Base-by-base conservation (phyloP, 2,329 filamentous ascomycete species). In the Neoscytalidium dimidiatum region DNA sequence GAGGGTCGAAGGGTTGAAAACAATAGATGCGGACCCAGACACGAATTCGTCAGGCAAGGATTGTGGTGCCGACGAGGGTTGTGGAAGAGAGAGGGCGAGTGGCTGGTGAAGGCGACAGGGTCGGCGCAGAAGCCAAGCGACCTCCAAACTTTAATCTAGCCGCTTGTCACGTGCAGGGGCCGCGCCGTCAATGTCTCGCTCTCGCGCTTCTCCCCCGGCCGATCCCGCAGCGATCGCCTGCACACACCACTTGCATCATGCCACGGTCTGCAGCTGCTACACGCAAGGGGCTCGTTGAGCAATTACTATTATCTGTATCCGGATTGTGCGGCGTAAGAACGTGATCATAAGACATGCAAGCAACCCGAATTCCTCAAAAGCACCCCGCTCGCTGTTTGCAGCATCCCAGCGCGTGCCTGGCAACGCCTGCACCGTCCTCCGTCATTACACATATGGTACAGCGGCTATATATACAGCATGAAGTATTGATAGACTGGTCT, bases 361-460 rank as follows among this genome's bases (percentile, higher is more conserved):
- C 53, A 43, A 44, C 35, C 35, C 53, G 14, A 29, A 41, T 6
- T 26, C 53, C 17, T n/a, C 53, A 28, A 28, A 58, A 43, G 53
- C 53, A 58, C 5, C 21, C 21, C 19, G 9, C 31, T n/a, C 33
- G 33, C 51, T 26, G 51, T n/a, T 35, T 56, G n/a, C 51, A 38
- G 51, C 51, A 9, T 21, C 35, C 23, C 49, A 33, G 49, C 49
- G 29, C 9, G 19, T 53, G n/a, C 49, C 49, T 21, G 17, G 29
- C 46, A 63, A 35, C 61, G 61, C 61, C 61, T 53, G 23, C 21
- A 14, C 23, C 9, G 13, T 28, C 21, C 35, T 28, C 19, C 44
- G 46, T 58, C 44, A 64, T 60, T 64, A 64, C 62, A 64, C 58
- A 41, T 64, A 58, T 35, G 44, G 21, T 64, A 64, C 49, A 64